Evolutionary conservation across 1,139 yeast genomes (phyloP).

Genomic region (Taphrina wiesneri): DNA sequence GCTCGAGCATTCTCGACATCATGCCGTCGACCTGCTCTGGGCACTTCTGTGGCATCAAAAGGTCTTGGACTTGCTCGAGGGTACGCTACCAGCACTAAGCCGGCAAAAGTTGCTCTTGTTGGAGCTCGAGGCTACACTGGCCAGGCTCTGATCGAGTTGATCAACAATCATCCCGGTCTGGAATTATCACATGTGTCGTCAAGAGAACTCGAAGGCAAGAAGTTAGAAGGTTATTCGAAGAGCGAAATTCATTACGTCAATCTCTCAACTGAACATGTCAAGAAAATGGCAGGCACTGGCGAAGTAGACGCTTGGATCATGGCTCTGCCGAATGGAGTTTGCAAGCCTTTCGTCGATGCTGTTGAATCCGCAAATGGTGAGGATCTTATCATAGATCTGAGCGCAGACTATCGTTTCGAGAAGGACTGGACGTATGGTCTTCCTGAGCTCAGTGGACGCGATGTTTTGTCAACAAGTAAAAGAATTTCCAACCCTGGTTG

Average conservation of each 20-base stretch:
- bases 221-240: conserved; percentile 82
- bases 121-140: conserved; percentile 99
- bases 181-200: conserved; percentile 93
- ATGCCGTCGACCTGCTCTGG: conserved; percentile 7
- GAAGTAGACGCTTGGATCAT: conserved; percentile 96
- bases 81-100: conserved; percentile 28
- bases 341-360: conserved; percentile 95
- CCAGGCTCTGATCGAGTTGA: conserved; percentile 81
- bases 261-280: conserved; percentile 82
- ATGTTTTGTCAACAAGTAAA: conserved; percentile 66
- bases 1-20: conserved; percentile 22
- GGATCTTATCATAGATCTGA: conserved; percentile 83
- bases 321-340: conserved; percentile 98
- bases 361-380: conserved; percentile 61
- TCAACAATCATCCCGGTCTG: conserved; percentile 81
- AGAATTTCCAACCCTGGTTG: conserved; percentile 97
- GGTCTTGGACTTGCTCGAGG: conserved; percentile 31
- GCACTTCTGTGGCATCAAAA: conserved; percentile 15
- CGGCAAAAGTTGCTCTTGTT: conserved; percentile 72
- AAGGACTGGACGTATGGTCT: conserved; percentile 91
- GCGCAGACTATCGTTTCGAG: conserved; percentile 93
- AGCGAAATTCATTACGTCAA: conserved; percentile 77
- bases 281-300: conserved; percentile 68
- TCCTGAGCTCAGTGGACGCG: conserved; percentile 75
- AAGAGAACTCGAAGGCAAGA: conserved; percentile 87